Conservation (phyloP, 2,329 filamentous ascomycete species). For the Verticillium dahliae region DNA sequence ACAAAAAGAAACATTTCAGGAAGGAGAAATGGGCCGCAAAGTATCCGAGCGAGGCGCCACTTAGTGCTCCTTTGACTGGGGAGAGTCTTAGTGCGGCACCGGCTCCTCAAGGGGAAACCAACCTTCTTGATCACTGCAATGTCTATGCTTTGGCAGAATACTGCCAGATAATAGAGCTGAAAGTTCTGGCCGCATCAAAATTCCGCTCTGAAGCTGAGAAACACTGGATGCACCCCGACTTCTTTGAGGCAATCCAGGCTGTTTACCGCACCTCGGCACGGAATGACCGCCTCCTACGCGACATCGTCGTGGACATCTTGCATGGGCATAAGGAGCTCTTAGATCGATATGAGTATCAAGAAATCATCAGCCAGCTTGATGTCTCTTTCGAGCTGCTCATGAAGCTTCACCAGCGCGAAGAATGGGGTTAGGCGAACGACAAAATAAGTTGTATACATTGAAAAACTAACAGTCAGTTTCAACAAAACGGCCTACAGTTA, state of each 20-base stretch:
- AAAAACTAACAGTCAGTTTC: too few relatives aligned
- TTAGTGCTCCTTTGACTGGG: not conserved
- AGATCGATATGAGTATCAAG: not conserved
- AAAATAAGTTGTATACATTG: too few relatives aligned
- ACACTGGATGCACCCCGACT: not conserved
- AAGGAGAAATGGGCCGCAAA: not conserved
- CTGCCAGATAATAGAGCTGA: not conserved
- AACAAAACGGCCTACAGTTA: too few relatives aligned
- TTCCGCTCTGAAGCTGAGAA: not conserved
- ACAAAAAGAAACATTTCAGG: not conserved
- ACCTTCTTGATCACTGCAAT: not conserved
- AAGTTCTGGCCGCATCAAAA: not conserved
- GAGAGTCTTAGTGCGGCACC: not conserved
- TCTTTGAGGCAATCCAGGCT: not conserved
- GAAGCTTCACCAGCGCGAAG: not conserved
- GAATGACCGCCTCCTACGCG: not conserved
- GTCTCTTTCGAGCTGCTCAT: conserved; percentile 1
- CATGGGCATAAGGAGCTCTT: not conserved
- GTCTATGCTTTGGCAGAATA: conserved; percentile 2
- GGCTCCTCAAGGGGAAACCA: not conserved
- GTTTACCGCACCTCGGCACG: not conserved
- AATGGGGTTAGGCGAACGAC: not conserved
- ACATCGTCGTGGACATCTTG: not conserved
- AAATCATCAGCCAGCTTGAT: not conserved
- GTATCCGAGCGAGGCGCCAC: too few relatives aligned